Base-by-base conservation (phyloP, 1,139 yeast species). In the Kodamaea suecica region DNA sequence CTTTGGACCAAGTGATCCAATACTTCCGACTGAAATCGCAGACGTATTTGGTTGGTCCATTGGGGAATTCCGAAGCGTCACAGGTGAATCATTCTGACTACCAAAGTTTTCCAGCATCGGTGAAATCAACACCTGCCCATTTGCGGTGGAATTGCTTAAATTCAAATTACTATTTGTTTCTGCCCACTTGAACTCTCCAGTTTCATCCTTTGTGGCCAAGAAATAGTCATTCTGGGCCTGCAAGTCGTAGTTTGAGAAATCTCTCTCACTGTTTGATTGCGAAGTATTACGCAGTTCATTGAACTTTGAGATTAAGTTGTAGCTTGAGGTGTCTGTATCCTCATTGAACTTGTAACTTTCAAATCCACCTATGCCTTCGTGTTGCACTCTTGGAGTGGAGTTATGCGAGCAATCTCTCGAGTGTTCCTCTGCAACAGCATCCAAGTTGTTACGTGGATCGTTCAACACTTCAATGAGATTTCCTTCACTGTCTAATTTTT, bases 401-500 rank as follows among this genome's bases (percentile, higher is more conserved):
- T 28, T 35, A 21, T 44, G 40, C 10, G 53, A 43, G 30, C 43
- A 36, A 23, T 59, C 61, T 31, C 43, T 47, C 8, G 59, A 41
- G 37, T 53, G 49, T 42, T 65, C 71, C 44, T 66, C 71, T 2
- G 49, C 48, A 29, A 64, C 52, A 3, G 55, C 52, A 37, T 57
- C 66, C 35, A 65, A 52, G 13, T 23, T 11, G 6, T 5, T 7
- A 12, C 28, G 15, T 12, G 28, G 17, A 13, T 25, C 28, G 25
- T 53, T 59, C 17, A 47, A 26, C 9, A 30, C 28, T 11, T 57
- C 69, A 6, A 71, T 68, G 16, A 75, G 63, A 46, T 76, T 74
- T 2, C 81, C 81, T 46, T 72, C 73, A 42, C 78, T 72, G 45
- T 76, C 80, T 29, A 76, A 54, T 45, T 73, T 58, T 47, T 74